Evolutionary conservation across 176 grass and related monocot genomes (phyloP).

Genomic region (Paspalum vaginatum): DNA sequence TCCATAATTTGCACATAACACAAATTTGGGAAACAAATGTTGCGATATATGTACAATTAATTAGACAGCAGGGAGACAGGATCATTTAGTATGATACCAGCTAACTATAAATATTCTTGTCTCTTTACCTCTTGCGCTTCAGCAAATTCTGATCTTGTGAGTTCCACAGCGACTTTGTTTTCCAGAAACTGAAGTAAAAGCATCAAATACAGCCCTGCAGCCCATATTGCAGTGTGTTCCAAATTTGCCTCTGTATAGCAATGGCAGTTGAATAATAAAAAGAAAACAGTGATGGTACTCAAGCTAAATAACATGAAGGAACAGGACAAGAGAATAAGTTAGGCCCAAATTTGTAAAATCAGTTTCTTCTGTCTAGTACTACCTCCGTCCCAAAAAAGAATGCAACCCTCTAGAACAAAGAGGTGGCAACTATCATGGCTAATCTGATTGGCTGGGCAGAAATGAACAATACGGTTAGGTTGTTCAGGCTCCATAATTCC

Average conservation of each 20-base stretch:
- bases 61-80: background rate
- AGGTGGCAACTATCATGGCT: background rate
- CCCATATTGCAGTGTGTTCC: conserved; percentile 84
- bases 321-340: conserved; percentile 5
- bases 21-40: background rate
- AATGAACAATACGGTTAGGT: background rate
- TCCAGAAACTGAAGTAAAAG: conserved; percentile 94
- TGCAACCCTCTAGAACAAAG: no score
- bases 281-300: background rate
- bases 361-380: background rate
- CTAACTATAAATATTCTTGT: conserved; percentile 22
- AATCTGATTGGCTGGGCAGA: background rate
- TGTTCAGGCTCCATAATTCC: background rate
- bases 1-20: background rate
- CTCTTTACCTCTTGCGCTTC: conserved; percentile 87
- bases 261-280: conserved; percentile 11
- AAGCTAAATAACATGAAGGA: conserved; percentile 20
- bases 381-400: no score
- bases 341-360: background rate
- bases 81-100: background rate
- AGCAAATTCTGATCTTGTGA: conserved; percentile 93
- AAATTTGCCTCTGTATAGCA: conserved; percentile 79
- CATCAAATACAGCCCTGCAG: conserved; percentile 79
- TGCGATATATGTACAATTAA: background rate
- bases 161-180: conserved; percentile 89